Conservation (phyloP, 176 grass and related monocot genomes). For the Carex scoparia region DNA sequence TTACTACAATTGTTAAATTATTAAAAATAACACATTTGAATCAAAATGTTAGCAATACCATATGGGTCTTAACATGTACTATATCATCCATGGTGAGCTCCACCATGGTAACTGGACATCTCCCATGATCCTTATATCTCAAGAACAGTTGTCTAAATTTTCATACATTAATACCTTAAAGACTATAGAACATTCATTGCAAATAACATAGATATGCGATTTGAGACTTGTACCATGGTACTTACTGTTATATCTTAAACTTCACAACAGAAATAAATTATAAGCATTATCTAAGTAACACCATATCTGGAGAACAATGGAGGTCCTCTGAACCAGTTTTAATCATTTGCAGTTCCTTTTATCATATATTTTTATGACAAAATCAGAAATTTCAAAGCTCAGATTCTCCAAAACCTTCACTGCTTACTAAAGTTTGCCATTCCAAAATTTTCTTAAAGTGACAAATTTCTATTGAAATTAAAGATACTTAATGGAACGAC, state of each 20-base stretch:
- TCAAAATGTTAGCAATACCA: slow-evolving; percentile 33
- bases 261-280: no score
- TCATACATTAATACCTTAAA: background rate
- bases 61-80: slow-evolving; percentile 82
- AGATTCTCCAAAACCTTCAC: background rate
- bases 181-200: background rate
- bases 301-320: background rate
- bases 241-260: background rate
- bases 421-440: background rate
- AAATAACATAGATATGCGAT: background rate
- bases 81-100: slow-evolving; percentile 87
- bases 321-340: background rate
- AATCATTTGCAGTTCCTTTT: background rate
- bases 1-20: background rate
- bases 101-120: slow-evolving; percentile 88
- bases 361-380: background rate
- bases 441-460: background rate
- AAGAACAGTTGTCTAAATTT: background rate
- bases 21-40: background rate
- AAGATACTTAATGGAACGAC: background rate
- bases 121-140: slow-evolving; percentile 68
- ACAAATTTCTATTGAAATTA: background rate
- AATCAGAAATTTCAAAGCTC: background rate
- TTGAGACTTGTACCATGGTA: background rate
- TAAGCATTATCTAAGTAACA: background rate